Evolutionary conservation across 345 rosid species (phyloP).

Genomic region (Turnera subulata): DNA sequence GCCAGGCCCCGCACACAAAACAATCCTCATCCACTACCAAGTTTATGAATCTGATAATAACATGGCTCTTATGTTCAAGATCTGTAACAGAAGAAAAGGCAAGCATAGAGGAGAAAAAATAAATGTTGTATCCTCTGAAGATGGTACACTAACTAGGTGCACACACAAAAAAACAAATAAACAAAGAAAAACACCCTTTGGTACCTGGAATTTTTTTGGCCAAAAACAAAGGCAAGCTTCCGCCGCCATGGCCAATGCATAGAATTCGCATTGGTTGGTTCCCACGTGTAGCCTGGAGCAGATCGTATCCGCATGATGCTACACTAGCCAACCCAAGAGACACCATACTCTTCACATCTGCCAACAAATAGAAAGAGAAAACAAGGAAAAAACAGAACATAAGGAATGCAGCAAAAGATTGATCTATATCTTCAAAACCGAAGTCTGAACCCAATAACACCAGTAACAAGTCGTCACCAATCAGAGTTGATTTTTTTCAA

Average conservation of each 20-base stretch:
- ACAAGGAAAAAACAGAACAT: not conserved
- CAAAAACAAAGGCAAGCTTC: slow-evolving; percentile 80
- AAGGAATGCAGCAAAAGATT: not conserved
- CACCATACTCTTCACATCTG: slow-evolving; percentile 90
- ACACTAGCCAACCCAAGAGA: slow-evolving; percentile 68
- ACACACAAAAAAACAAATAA: not conserved
- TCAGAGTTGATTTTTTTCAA: too few species aligned
- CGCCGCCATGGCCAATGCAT: slow-evolving; percentile 95
- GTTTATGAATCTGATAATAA: too few species aligned
- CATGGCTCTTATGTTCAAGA: too few species aligned
- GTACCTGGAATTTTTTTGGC: slow-evolving; percentile 77
- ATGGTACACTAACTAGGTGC: too few species aligned
- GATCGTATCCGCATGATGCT: slow-evolving; percentile 51
- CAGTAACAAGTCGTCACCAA: too few species aligned
- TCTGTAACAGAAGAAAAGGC: too few species aligned
- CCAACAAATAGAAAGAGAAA: slow-evolving; percentile 4
- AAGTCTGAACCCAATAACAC: not conserved
- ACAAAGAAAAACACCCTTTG: not conserved
- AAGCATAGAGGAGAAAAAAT: too few species aligned
- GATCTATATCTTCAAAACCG: not conserved
- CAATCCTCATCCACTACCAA: too few species aligned
- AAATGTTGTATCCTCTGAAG: too few species aligned
- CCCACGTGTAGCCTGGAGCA: slow-evolving; percentile 48
- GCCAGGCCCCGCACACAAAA: too few species aligned
- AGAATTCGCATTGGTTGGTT: slow-evolving; percentile 58